A percentile compares a stretch with the other conserved stretches of the same genome.
Evolutionary conservation across 192 early-diverging fungal species (phyloP).

Genomic region (Coemansia sp.): DNA sequence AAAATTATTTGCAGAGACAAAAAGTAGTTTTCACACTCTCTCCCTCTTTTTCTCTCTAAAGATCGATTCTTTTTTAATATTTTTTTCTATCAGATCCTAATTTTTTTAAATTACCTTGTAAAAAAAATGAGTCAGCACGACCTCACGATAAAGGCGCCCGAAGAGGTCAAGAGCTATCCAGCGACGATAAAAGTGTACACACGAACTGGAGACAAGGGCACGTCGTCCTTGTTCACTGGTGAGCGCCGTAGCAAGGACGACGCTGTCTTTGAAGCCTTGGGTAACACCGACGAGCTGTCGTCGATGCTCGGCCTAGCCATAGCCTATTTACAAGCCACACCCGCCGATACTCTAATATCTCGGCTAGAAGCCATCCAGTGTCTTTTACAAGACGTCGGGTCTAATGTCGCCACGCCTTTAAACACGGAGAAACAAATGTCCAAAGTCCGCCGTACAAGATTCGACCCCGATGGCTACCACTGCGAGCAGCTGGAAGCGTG

Average conservation of each 20-base stretch:
- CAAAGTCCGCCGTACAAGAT: conserved; percentile 70
- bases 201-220: conserved; percentile 91
- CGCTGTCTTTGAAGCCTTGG: conserved; percentile 88
- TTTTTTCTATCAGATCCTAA: neutral
- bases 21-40: neutral
- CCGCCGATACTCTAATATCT: conserved; percentile 19
- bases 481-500: conserved; percentile 72
- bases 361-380: conserved; percentile 79
- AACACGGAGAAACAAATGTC: conserved; percentile 55
- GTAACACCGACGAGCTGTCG: conserved; percentile 85
- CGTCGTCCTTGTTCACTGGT: conserved; percentile 87
- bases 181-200: conserved; percentile 82
- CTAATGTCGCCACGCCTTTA: conserved; percentile 91
- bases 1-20: neutral
- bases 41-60: neutral
- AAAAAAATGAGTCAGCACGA: conserved; percentile 20
- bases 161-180: conserved; percentile 52
- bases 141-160: conserved; percentile 38
- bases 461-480: conserved; percentile 71
- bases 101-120: neutral
- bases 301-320: conserved; percentile 58
- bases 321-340: conserved; percentile 25
- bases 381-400: conserved; percentile 84
- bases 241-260: conserved; percentile 90
- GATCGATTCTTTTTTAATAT: too few relatives aligned